Conservation (phyloP, 441 rosid species). For the Manihot esculenta region DNA sequence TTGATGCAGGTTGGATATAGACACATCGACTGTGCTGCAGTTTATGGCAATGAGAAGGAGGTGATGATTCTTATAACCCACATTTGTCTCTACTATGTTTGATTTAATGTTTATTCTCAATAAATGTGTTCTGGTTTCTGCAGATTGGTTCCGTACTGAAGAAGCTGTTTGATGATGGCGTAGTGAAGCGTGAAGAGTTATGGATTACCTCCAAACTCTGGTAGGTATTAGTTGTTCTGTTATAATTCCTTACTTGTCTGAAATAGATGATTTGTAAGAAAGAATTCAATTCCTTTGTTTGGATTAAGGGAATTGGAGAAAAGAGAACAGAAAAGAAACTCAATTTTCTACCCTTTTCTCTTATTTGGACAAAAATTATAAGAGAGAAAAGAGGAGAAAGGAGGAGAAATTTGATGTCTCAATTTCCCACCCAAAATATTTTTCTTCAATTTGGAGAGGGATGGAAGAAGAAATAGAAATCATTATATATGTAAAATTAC, state of each 20-base stretch:
- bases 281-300: too few relatives aligned
- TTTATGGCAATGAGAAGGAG: constrained; percentile 68
- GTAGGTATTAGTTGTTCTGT: constrained; percentile 23
- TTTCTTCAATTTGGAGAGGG: too few relatives aligned
- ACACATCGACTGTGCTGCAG: constrained; percentile 74
- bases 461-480: too few relatives aligned
- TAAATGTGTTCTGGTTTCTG: neutral
- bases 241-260: neutral
- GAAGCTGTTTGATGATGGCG: constrained; percentile 49
- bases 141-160: constrained; percentile 56
- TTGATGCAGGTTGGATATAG: constrained; percentile 57
- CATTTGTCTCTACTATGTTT: neutral
- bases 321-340: too few relatives aligned
- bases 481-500: too few relatives aligned
- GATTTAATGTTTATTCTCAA: neutral
- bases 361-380: too few relatives aligned
- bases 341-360: too few relatives aligned
- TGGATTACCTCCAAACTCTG: constrained; percentile 78
- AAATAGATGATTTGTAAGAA: too few relatives aligned
- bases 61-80: constrained; percentile 27
- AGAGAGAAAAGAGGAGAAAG: too few relatives aligned
- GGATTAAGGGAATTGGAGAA: too few relatives aligned
- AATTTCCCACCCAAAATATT: too few relatives aligned
- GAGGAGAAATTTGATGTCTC: too few relatives aligned
- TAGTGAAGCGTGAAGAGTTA: constrained; percentile 60